These are phyloP conservation scores for Carex sylvatica DNA, from an alignment of 202 grass and related monocot genomes.

Conservation along the genomic window DNA sequence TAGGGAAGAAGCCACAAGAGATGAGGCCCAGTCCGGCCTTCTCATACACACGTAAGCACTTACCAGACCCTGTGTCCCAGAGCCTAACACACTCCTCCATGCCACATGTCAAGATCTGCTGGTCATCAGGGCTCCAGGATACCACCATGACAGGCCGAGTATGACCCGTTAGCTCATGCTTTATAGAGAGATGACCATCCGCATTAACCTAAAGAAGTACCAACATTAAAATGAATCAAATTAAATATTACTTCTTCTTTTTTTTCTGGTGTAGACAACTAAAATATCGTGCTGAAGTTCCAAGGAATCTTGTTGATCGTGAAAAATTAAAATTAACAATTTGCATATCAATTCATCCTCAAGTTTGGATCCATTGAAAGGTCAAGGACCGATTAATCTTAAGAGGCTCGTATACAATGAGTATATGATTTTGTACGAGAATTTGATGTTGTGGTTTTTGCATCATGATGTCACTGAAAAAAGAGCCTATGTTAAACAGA, in stretches of 20 bases:
- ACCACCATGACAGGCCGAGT: conserved; percentile 62
- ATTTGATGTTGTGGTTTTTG: neutral
- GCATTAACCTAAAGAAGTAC: conserved; percentile 58
- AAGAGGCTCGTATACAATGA: neutral
- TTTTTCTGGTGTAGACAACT: conserved; percentile 4
- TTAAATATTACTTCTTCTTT: neutral
- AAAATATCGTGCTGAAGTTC: neutral
- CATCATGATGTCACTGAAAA: neutral
- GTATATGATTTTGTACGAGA: neutral
- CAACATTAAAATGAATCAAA: neutral
- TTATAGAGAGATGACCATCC: conserved; percentile 55
- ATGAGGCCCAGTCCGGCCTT: conserved; percentile 47
- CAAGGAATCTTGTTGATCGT: neutral
- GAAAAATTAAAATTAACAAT: neutral
- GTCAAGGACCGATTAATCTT: neutral
- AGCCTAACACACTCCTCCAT: conserved; percentile 66
- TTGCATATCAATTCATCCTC: neutral
- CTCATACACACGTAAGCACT: conserved; percentile 75
- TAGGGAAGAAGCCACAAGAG: conserved; percentile 74
- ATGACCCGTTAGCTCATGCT: conserved; percentile 73
- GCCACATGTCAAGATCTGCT: conserved; percentile 83
- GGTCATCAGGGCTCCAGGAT: conserved; percentile 82
- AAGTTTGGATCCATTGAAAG: too few species aligned
- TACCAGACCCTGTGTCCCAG: conserved; percentile 72
- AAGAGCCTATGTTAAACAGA: neutral